Evolutionary conservation across 257 asterid genomes (phyloP), one percentile per base, ranked within the genome.

Genomic region (Nicotiana tabacum): DNA sequence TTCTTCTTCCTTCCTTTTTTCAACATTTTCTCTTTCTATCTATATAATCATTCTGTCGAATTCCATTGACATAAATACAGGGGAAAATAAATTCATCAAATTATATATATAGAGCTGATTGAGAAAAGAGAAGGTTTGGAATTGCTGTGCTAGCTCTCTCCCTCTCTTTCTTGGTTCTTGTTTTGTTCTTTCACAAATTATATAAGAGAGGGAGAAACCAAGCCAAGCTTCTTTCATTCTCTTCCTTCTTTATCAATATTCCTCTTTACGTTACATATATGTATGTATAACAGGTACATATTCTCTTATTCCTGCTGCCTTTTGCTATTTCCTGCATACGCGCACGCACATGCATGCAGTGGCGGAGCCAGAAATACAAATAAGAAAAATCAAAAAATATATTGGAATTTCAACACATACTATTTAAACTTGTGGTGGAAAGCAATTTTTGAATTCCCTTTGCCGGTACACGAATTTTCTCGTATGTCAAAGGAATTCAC

Each of bases 101-200:
- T 46, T 74, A 74, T 51, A 74, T 51, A 74, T 3, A 51, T 74
- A 13, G 64, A 74, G 48, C 33, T 46, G 27, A 46, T 24, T 46
- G 35, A 7, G 27, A 72, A 33, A 3, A 68, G 6, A 74, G 43
- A 48, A 74, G 43, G 29, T 74, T 74, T 74, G 80, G 62, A 51
- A 48, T 61, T 61, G 32, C 9, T 48, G 24, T 74, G 64, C 57
- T 53, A 12, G 48, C 29, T 74, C 62, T 74, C 64, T 51, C 80
- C 80, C 64, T 51, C 80, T 74, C 80, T 74, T 74, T 48, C 60
- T 43, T 74, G 80, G 9, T 74, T 74, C 32, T 27, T 51, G 80
- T 24, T 57, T 74, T 48, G 9, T 74, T 51, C 27, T 74, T 74
- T 74, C 62, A 13, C 43, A 51, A 74, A 43, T 43, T 1, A 43